These are phyloP conservation scores for Corrigiola litoralis DNA, from an alignment of 179 eudicot genomes.

Conservation along the genomic window DNA sequence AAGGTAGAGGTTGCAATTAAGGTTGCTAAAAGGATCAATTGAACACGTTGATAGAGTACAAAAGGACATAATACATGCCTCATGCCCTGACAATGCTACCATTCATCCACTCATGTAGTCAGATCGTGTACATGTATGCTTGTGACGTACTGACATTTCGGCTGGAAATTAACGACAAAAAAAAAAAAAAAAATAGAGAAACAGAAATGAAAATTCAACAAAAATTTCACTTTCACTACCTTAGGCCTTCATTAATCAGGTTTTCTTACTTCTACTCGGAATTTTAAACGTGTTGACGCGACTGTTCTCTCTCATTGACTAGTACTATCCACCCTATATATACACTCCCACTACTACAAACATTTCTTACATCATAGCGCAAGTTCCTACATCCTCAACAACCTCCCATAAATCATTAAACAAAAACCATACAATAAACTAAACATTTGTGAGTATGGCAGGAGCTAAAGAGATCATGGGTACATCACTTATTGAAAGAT, in stretches of 20 bases:
- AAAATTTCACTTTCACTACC: too few species aligned
- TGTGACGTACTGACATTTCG: too few species aligned
- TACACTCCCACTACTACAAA: background rate
- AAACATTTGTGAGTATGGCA: slow-evolving; percentile 32
- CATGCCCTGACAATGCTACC: too few species aligned
- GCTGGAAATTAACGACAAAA: too few species aligned
- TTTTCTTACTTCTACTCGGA: background rate
- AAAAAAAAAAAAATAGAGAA: too few species aligned
- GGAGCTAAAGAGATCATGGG: slow-evolving; percentile 48
- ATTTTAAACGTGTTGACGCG: slow-evolving; percentile 32
- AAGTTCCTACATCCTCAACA: background rate
- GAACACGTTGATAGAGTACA: too few species aligned
- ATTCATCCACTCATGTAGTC: too few species aligned
- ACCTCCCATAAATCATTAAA: background rate
- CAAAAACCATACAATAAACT: background rate
- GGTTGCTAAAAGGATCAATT: too few species aligned
- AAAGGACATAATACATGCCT: too few species aligned
- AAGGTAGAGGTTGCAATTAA: too few species aligned
- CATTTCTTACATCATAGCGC: background rate
- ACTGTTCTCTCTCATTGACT: slow-evolving; percentile 13
- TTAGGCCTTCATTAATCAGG: too few species aligned
- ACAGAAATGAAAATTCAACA: background rate
- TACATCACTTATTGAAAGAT: slow-evolving; percentile 32
- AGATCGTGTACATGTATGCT: too few species aligned
- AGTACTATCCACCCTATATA: background rate